Base-by-base conservation (phyloP, 2,329 filamentous ascomycete genomes). In the Paecilomyces dactylethromorphus region DNA sequence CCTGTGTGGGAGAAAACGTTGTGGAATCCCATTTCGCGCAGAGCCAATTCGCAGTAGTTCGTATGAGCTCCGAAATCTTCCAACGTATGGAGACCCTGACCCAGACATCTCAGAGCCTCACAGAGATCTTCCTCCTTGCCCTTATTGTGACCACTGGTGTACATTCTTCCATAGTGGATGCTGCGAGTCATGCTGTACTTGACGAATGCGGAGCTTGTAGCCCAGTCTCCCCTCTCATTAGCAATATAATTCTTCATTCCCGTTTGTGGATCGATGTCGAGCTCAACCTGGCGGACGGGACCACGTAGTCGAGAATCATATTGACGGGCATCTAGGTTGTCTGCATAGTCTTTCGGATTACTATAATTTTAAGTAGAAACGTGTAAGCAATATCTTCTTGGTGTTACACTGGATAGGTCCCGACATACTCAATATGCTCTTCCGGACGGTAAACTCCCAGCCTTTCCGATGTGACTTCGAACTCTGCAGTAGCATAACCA, bases 221-320 rank as follows among this genome's bases (percentile, higher is more conserved):
- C 91, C 90, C 92, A 97, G 49, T 85, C 83, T 3, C 92, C 91
- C 13, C 78, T 80, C 72, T 97, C 93, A 68, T 97, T 97, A 60
- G 93, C 87, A 65, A 99, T 97, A 74, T 99, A 99, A 73, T 97
- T 97, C 76, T 97, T 99, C 93, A 99, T 96, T n/a, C 92, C 92
- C 0, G 90, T 94, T 5, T 83, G 78, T 33, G 78, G 77, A 68
- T 94, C 90, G 58, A 94, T 84, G 60, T 90, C 86, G 21, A 90
- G 84, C 69, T 94, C 90, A 49, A 84, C 74, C 3, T 83, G 82
- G 60, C 85, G 79, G 8, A 97, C 86, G 0, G 92, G 92, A 0
- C 87, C 89, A 55, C 94, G 88, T 7, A 97, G 84, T 26, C 94
- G 87, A 39, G 82, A 77, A 71, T 97, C 94, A 68, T 65, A 76